These are phyloP conservation scores for Rhodotorula sp. DNA, from an alignment of 1,284 basidiomycete genomes.

Conservation along the genomic window DNA sequence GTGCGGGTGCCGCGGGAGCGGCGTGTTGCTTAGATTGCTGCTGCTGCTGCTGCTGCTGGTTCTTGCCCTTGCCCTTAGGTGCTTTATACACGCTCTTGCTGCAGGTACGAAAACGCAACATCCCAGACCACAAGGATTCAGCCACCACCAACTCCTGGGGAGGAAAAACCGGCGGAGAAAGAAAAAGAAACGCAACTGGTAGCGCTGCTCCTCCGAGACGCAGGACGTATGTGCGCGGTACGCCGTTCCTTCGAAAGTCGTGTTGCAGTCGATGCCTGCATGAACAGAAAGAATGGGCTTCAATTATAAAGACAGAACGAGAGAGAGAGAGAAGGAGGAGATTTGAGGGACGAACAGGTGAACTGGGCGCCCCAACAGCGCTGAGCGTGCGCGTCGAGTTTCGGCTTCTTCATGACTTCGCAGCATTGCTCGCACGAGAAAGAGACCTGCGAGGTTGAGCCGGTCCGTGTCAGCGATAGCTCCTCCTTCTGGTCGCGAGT, in stretches of 20 bases:
- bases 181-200: conserved; percentile 57
- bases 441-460: conserved; percentile 9
- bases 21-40: neutral
- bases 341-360: conserved; percentile 26
- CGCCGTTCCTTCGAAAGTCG: conserved; percentile 23
- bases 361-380: conserved; percentile 52
- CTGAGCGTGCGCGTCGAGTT: conserved; percentile 66
- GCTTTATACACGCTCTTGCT: conserved; percentile 65
- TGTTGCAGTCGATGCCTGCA: conserved; percentile 34
- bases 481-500: too few relatives aligned
- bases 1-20: neutral
- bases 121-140: too few relatives aligned
- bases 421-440: conserved; percentile 61
- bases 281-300: too few relatives aligned
- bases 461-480: too few relatives aligned
- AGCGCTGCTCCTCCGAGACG: conserved; percentile 86
- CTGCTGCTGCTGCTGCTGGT: conserved; percentile 6
- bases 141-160: neutral
- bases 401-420: conserved; percentile 88
- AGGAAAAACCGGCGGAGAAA: neutral
- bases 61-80: conserved; percentile 54
- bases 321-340: neutral
- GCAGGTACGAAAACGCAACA: neutral
- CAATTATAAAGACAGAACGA: neutral
- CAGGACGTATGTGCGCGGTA: conserved; percentile 68